Conservation (phyloP, 2,329 filamentous ascomycete genomes). For the Aspergillus persii region DNA sequence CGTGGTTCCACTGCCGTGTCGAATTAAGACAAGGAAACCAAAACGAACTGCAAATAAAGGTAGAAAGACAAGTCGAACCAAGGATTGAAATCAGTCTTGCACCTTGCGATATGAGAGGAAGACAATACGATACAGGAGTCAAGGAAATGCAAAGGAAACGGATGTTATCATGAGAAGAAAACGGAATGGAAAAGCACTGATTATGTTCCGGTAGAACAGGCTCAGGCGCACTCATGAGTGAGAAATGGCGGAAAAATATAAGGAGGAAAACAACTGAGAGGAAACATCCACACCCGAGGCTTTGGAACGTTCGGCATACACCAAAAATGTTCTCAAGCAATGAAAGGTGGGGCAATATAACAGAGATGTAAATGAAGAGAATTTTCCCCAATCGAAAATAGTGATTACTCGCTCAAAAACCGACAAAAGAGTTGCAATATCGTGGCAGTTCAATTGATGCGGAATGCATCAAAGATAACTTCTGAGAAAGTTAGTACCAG, state of each 20-base stretch:
- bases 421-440: constrained; percentile 19
- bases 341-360: not conserved
- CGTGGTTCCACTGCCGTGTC: not conserved
- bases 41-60: not conserved
- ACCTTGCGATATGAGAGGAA: not conserved
- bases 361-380: constrained; percentile 6
- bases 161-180: not conserved
- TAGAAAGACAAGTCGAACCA: not conserved
- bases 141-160: not conserved
- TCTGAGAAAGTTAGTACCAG: constrained; percentile 10
- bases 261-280: not conserved
- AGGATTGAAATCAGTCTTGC: not conserved
- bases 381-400: constrained; percentile 22
- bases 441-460: constrained; percentile 22
- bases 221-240: not conserved
- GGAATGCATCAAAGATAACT: constrained; percentile 29
- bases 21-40: not conserved
- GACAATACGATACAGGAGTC: not conserved
- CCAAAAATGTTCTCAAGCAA: not conserved
- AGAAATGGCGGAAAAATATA: not conserved
- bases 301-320: not conserved
- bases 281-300: not conserved
- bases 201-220: not conserved
- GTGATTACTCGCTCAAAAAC: constrained; percentile 25
- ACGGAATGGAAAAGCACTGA: not conserved